Conservation (phyloP, 176 grass and related monocot genomes). For the Rhynchospora tenuis region DNA sequence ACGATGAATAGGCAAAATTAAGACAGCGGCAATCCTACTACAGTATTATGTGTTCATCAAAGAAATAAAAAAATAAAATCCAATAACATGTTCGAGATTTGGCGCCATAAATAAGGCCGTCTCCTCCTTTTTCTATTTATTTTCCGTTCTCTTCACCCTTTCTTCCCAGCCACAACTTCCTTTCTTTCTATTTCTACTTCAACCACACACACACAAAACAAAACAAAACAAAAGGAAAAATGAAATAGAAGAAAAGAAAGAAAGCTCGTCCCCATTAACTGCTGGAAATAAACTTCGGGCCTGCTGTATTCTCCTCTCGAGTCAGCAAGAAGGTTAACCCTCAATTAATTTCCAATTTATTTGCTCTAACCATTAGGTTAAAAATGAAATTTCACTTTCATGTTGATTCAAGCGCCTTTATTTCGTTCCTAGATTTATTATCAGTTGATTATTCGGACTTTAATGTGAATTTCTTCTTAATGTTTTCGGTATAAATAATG, state of each 20-base stretch:
- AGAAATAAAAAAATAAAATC: neutral
- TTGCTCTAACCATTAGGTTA: neutral
- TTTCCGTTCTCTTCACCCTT: neutral
- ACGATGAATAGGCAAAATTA: too few relatives aligned
- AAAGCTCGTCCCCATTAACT: neutral
- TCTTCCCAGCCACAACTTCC: conserved; percentile 17
- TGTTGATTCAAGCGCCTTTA: neutral
- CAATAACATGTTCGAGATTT: neutral
- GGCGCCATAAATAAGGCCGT: conserved; percentile 10
- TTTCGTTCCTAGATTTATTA: neutral
- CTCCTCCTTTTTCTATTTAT: neutral
- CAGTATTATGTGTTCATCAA: neutral
- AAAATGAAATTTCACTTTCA: neutral
- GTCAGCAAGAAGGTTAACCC: neutral
- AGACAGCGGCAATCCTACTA: too few relatives aligned
- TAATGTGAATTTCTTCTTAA: neutral
- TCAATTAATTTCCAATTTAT: neutral
- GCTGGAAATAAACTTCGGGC: neutral
- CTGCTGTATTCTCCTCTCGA: neutral
- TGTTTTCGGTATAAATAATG: neutral
- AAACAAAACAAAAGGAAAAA: neutral
- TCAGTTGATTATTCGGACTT: neutral
- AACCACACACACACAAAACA: neutral
- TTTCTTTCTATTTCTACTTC: neutral
- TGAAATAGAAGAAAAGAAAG: neutral